Conservation (phyloP, 208 protist species). For the Porcisia deanei region DNA sequence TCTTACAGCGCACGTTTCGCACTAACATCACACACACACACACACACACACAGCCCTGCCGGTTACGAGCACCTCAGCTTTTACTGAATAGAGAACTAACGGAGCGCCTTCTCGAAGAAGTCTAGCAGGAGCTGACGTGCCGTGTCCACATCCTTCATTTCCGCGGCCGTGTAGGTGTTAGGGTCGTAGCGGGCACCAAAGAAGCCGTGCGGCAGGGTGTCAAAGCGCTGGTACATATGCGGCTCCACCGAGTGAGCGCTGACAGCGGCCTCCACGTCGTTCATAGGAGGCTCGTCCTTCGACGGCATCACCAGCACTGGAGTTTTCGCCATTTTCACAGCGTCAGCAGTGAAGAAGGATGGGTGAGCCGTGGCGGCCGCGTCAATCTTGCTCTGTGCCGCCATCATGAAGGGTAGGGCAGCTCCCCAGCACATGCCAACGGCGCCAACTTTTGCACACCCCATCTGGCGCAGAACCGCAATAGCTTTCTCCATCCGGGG, state of each 20-base stretch:
- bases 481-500: slow-evolving; percentile 30
- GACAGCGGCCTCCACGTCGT: slow-evolving; percentile 39
- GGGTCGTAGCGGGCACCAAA: slow-evolving; percentile 47
- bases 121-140: slow-evolving; percentile 24
- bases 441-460: slow-evolving; percentile 39
- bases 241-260: slow-evolving; percentile 23
- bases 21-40: too few species aligned
- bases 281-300: slow-evolving; percentile 47
- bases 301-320: slow-evolving; percentile 49
- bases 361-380: slow-evolving; percentile 45
- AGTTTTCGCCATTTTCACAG: slow-evolving; percentile 19
- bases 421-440: slow-evolving; percentile 72
- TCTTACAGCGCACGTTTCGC: too few species aligned
- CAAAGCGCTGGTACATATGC: slow-evolving; percentile 44
- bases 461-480: slow-evolving; percentile 42
- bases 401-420: slow-evolving; percentile 27
- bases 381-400: slow-evolving; percentile 30
- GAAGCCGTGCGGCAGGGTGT: slow-evolving; percentile 54
- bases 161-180: slow-evolving; percentile 26
- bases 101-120: slow-evolving; percentile 42
- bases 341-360: slow-evolving; percentile 20
- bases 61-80: neutral
- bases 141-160: slow-evolving; percentile 31
- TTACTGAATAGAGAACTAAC: neutral
- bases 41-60: neutral